Evolutionary conservation across 1,284 basidiomycete genomes (phyloP).

Genomic region (Peniophora sp.): DNA sequence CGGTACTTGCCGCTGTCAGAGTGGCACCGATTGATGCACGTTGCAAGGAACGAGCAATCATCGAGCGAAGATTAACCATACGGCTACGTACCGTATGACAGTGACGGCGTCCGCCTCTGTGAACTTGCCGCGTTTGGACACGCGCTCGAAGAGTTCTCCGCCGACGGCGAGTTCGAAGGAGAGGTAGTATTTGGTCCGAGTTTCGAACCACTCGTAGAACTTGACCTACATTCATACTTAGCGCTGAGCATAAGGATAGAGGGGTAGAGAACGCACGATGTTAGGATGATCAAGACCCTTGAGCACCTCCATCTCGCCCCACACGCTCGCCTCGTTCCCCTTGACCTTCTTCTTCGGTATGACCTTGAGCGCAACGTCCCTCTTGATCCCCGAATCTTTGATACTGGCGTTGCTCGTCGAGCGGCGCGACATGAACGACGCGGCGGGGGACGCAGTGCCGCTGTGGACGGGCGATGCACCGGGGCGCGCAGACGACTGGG

Average conservation of each 20-base stretch:
- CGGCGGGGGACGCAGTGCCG: constrained; percentile 2
- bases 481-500: constrained; percentile 7
- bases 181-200: constrained; percentile 84
- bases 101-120: constrained; percentile 81
- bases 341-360: constrained; percentile 91
- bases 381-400: constrained; percentile 26
- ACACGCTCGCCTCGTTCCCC: constrained; percentile 78
- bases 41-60: not conserved
- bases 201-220: constrained; percentile 92
- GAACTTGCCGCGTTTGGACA: constrained; percentile 78
- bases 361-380: constrained; percentile 82
- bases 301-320: constrained; percentile 87
- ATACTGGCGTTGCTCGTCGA: constrained; percentile 9
- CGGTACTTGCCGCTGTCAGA: not conserved
- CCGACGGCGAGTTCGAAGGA: constrained; percentile 88
- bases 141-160: constrained; percentile 85
- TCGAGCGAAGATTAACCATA: not conserved
- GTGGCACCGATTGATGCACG: not conserved
- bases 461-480: constrained; percentile 1
- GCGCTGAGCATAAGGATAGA: not conserved
- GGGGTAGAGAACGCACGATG: constrained; percentile 51
- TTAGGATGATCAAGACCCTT: constrained; percentile 83
- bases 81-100: constrained; percentile 52
- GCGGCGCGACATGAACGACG: constrained; percentile 12
- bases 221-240: constrained; percentile 55